A percentile compares a stretch with the other conserved stretches of the same genome.
Conservation (phyloP, 2,329 filamentous ascomycete species). For the Pyrenochaeta sp. region DNA sequence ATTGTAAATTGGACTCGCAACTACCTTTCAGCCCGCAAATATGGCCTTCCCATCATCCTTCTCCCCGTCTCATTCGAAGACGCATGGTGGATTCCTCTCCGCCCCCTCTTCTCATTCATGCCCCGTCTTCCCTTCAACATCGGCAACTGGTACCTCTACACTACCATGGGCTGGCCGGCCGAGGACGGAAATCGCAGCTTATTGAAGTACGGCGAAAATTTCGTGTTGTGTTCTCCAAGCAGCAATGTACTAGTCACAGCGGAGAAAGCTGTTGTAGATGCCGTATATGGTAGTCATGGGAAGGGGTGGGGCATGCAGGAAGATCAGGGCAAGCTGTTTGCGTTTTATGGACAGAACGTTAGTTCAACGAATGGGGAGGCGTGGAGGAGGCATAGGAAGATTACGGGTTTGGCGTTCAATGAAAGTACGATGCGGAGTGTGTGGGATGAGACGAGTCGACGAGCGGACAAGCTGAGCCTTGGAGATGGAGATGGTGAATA, state of each 20-base stretch:
- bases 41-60: conserved; percentile 26
- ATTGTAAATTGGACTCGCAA: conserved; percentile 14
- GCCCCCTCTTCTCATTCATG: conserved; percentile 24
- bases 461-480: conserved; percentile 5
- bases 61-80: conserved; percentile 33
- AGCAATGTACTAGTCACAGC: conserved; percentile 29
- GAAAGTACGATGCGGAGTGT: conserved; percentile 19
- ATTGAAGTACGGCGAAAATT: conserved; percentile 29
- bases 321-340: conserved; percentile 22
- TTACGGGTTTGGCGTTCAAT: conserved; percentile 25
- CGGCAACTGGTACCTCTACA: conserved; percentile 31
- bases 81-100: conserved; percentile 30
- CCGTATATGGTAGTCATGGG: conserved; percentile 11
- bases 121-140: conserved; percentile 24
- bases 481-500: conserved; percentile 3
- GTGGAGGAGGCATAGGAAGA: conserved; percentile 34
- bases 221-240: conserved; percentile 33
- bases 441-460: conserved; percentile 21
- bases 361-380: conserved; percentile 22
- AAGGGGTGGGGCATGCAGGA: conserved; percentile 21
- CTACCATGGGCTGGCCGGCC: conserved; percentile 33
- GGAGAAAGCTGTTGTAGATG: conserved; percentile 21
- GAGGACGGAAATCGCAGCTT: conserved; percentile 23
- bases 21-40: conserved; percentile 19
- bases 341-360: conserved; percentile 30